Base-by-base conservation (phyloP, 768 basidiomycete genomes). In the Cystoderma amianthinum region DNA sequence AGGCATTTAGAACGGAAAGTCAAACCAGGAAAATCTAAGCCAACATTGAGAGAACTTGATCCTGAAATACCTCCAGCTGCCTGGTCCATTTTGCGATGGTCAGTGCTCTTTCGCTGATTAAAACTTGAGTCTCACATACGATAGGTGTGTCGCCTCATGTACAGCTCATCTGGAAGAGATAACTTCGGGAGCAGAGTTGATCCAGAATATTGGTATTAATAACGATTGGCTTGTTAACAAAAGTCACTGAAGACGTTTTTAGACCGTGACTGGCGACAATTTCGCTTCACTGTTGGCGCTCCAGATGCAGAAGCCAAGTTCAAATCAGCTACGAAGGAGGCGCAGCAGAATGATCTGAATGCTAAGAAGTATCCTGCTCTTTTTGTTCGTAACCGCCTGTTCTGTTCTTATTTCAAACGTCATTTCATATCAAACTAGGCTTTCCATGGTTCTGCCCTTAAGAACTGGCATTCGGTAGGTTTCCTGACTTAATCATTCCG, bases 291-390 rank as follows among this genome's bases (percentile, higher is more conserved):
- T 41, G 82, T 83, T 9, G 85, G 83, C 3, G 72, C 79, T 1
- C 83, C 85, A 3, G 78, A 80, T 47, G 80, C 81, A 6, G 85
- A 85, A 56, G 79, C 80, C 12, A 78, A 76, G 45, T 82, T 82
- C 52, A 63, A 69, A 32, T 51, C 51, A 4, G 74, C 72, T 4
- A 53, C 80, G 15, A 51, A 52, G 22, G 44, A 50, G 4, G 76
- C 78, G 4, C 57, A 67, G 42, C 17, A 44, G 12, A 46, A 52
- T 22, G 58, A 69, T 44, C 2, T 15, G 0, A 74, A 78, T 48
- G 71, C 76, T 5, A 46, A 35, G 28, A 47, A 51, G 28, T 80
- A 72, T 43, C 74, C 72, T 33, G 66, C 67, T 23, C 58, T 74
- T 30, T 74, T 69, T 49, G 74, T 70, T 32, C 13, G 65, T 47